A percentile compares a stretch with the other conserved stretches of the same genome.
Evolutionary conservation across 139 green algal genomes (phyloP).

Genomic region (Marvania coccoides): DNA sequence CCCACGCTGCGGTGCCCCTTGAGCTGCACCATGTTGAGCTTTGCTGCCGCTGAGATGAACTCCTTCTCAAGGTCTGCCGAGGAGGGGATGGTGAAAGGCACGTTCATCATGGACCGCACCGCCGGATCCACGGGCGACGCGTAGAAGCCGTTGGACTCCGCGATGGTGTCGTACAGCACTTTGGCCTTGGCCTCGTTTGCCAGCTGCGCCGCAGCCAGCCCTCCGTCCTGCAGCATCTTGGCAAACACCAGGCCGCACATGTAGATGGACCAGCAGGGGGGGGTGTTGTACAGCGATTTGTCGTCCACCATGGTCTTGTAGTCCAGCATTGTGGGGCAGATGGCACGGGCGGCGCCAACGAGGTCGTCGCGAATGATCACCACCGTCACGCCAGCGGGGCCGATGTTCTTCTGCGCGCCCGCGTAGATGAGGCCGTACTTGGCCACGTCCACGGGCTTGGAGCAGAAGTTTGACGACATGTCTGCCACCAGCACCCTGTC

Average conservation of each 20-base stretch:
- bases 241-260: constrained; percentile 95
- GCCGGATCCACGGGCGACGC: constrained; percentile 72
- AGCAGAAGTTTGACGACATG: constrained; percentile 97
- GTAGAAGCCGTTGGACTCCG: constrained; percentile 82
- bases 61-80: constrained; percentile 75
- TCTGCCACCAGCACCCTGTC: constrained; percentile 77
- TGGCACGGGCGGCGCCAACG: constrained; percentile 61
- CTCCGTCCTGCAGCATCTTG: constrained; percentile 63
- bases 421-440: constrained; percentile 97
- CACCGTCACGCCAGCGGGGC: constrained; percentile 86
- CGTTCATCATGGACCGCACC: constrained; percentile 92
- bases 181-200: constrained; percentile 59
- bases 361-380: constrained; percentile 96
- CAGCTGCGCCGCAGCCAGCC: constrained; percentile 23
- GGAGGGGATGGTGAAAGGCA: constrained; percentile 95
- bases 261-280: constrained; percentile 96
- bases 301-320: constrained; percentile 82
- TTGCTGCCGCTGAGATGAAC: constrained; percentile 66
- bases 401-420: constrained; percentile 98
- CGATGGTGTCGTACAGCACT: constrained; percentile 90
- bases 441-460: constrained; percentile 92
- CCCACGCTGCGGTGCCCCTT: constrained; percentile 98
- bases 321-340: constrained; percentile 89
- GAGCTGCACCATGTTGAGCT: constrained; percentile 59
- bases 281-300: constrained; percentile 97